Evolutionary conservation across 1,284 basidiomycete genomes (phyloP).

Genomic region (Waitea zeae): DNA sequence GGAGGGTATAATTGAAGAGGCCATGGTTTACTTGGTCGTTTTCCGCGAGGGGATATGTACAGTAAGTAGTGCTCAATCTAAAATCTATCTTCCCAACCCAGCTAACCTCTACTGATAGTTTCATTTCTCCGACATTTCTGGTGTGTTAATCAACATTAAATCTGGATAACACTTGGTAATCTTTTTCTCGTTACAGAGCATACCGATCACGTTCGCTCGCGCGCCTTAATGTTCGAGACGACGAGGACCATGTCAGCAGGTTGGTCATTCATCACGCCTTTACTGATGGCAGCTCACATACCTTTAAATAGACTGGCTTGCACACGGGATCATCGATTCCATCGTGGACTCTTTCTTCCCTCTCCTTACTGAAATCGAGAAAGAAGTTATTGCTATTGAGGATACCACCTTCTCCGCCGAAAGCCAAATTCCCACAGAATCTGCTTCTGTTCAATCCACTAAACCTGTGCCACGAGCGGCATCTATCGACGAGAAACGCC

Average conservation of each 20-base stretch:
- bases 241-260: constrained; percentile 53
- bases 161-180: too few relatives aligned
- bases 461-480: too few relatives aligned
- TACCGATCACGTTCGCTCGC: constrained; percentile 60
- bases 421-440: too few relatives aligned
- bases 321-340: constrained; percentile 85
- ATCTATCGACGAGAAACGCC: not conserved
- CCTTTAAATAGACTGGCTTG: constrained; percentile 71
- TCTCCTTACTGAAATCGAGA: constrained; percentile 68
- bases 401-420: constrained; percentile 32
- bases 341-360: constrained; percentile 93
- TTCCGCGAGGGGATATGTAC: constrained; percentile 84
- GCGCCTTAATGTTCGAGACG: constrained; percentile 41
- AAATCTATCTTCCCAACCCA: constrained; percentile 1
- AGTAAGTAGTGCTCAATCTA: constrained; percentile 26
- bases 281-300: too few relatives aligned
- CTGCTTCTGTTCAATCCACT: too few relatives aligned
- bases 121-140: constrained; percentile 81
- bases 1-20: constrained; percentile 47
- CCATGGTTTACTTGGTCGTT: constrained; percentile 81
- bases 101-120: constrained; percentile 34
- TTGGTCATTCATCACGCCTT: constrained; percentile 14
- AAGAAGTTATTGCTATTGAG: constrained; percentile 70
- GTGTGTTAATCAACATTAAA: too few relatives aligned
- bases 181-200: constrained; percentile 36